phyloP scores from a whole-genome alignment of 2,329 filamentous ascomycete genomes.

The Colletotrichum filicis region DNA sequence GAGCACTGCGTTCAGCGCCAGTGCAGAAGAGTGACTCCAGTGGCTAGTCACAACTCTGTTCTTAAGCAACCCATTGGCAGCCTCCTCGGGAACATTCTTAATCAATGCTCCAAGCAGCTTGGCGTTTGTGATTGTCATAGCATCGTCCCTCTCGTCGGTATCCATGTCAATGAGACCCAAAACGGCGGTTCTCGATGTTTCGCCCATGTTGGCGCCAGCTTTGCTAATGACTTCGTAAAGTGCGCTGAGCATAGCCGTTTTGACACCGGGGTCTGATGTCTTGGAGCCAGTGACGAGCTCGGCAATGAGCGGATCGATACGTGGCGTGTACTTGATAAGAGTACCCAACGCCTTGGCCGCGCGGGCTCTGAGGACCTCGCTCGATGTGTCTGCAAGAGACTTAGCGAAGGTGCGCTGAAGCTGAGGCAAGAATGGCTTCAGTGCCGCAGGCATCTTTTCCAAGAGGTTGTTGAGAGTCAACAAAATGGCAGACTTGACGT shows the following conservation, averaged over 20 bases:
- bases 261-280: conserved; percentile 87
- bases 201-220: conserved; percentile 94
- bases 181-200: conserved; percentile 86
- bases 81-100: conserved; percentile 82
- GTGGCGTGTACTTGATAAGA: conserved; percentile 92
- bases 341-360: conserved; percentile 95
- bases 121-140: conserved; percentile 90
- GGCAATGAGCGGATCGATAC: conserved; percentile 91
- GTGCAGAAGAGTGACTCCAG: conserved; percentile 80
- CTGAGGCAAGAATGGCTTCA: conserved; percentile 97
- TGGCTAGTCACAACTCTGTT: conserved; percentile 83
- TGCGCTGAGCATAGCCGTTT: conserved; percentile 96
- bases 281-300: conserved; percentile 97
- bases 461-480: conserved; percentile 94
- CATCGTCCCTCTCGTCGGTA: conserved; percentile 76
- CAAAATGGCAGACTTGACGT: conserved; percentile 95
- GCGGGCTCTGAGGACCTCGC: conserved; percentile 85
- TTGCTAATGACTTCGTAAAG: conserved; percentile 97
- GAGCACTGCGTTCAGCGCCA: conserved; percentile 90
- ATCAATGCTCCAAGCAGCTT: conserved; percentile 90
- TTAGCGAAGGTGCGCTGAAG: conserved; percentile 97
- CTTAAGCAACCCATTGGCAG: conserved; percentile 68
- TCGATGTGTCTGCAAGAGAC: conserved; percentile 91
- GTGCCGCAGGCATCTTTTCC: conserved; percentile 93
- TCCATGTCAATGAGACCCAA: conserved; percentile 90